phyloP scores from a whole-genome alignment of 441 rosid species.

The Jatropha multifida region DNA sequence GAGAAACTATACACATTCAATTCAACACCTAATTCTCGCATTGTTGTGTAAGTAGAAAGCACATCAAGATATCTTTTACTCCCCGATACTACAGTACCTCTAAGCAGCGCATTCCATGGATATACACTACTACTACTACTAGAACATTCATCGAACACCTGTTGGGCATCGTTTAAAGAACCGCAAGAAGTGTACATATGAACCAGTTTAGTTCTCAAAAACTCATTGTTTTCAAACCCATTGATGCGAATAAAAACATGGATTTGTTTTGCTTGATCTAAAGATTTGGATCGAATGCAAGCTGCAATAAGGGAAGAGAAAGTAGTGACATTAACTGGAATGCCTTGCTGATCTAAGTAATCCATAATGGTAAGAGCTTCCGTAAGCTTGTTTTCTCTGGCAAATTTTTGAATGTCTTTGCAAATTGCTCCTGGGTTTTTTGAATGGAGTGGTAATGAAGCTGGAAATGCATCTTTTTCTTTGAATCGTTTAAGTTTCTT shows the following conservation, averaged over 20 bases:
- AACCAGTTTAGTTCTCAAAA: conserved; percentile 61
- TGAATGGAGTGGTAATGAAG: conserved; percentile 64
- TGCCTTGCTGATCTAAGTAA: conserved; percentile 71
- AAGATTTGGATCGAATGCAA: conserved; percentile 62
- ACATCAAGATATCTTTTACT: conserved; percentile 57
- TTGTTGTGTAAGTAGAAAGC: conserved; percentile 53
- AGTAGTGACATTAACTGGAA: conserved; percentile 75
- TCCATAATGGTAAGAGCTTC: conserved; percentile 73
- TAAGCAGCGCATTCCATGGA: conserved; percentile 79
- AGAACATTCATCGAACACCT: conserved; percentile 56
- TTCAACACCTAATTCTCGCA: conserved; percentile 64
- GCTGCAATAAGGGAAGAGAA: conserved; percentile 73
- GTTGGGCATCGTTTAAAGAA: conserved; percentile 63
- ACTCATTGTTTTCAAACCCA: conserved; percentile 68
- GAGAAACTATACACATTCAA: conserved; percentile 69
- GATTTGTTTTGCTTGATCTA: conserved; percentile 54
- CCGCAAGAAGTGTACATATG: conserved; percentile 69
- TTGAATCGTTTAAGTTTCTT: conserved; percentile 40
- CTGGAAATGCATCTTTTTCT: conserved; percentile 61
- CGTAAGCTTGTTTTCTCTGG: conserved; percentile 59
- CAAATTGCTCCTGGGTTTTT: conserved; percentile 60
- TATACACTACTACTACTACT: conserved; percentile 41
- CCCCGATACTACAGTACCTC: conserved; percentile 77
- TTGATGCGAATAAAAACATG: conserved; percentile 65
- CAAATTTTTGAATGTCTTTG: conserved; percentile 60